Percentiles rank a stretch among this genome's conserved stretches.
These are phyloP conservation scores for Penicillium roqueforti DNA, from an alignment of 495 filamentous ascomycete species.

Conservation along the genomic window DNA sequence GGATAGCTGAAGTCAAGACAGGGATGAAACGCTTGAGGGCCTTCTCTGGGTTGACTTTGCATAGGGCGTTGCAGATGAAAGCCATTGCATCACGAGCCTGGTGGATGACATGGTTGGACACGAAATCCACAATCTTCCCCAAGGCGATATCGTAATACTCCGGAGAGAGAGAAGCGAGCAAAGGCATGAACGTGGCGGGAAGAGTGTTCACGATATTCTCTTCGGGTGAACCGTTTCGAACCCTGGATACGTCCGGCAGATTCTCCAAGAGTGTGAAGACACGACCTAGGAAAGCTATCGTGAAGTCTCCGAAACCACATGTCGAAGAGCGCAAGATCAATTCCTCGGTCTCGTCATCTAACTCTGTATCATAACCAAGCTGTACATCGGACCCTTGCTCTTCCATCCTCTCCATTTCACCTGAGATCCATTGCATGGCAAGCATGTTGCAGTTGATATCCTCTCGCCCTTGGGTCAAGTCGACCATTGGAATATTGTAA, in stretches of 20 bases:
- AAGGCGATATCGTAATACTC: constrained; percentile 89
- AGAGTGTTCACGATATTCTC: constrained; percentile 97
- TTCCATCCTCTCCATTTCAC: constrained; percentile 91
- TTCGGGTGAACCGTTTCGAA: constrained; percentile 87
- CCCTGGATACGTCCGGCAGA: constrained; percentile 79
- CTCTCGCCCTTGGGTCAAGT: constrained; percentile 66
- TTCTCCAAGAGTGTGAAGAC: constrained; percentile 96
- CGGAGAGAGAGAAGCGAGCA: constrained; percentile 87
- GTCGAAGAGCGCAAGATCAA: constrained; percentile 94
- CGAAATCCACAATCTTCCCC: constrained; percentile 86
- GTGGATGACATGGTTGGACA: constrained; percentile 94
- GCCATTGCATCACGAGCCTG: constrained; percentile 98
- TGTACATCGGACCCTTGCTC: constrained; percentile 75
- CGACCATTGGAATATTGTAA: constrained; percentile 88
- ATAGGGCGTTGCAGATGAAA: constrained; percentile 93
- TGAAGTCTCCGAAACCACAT: constrained; percentile 86
- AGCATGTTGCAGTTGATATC: constrained; percentile 69
- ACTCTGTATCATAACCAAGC: constrained; percentile 77
- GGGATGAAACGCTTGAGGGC: constrained; percentile 86
- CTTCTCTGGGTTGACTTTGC: constrained; percentile 91
- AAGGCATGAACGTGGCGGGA: constrained; percentile 83
- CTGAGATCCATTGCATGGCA: constrained; percentile 89
- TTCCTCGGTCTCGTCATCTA: constrained; percentile 82
- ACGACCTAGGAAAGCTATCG: constrained; percentile 82
- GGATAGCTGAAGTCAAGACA: constrained; percentile 83